Base-by-base conservation (phyloP, 2,329 filamentous ascomycete genomes). In the Chrysoporthe cubensis region DNA sequence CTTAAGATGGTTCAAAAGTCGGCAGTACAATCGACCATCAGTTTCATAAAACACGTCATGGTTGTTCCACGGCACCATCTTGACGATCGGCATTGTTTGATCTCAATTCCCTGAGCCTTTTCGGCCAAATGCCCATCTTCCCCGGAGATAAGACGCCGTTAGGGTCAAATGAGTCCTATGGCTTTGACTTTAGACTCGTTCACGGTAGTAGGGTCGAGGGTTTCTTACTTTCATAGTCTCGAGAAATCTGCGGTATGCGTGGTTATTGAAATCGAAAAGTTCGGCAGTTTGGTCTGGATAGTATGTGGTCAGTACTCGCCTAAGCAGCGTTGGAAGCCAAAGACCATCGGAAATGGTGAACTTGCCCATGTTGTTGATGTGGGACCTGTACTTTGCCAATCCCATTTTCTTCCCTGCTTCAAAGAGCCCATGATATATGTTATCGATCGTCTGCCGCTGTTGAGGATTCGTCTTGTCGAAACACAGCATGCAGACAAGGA, bases 401-500 rank as follows among this genome's bases (percentile, higher is more conserved):
- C 78, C 79, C 40, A 76, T 70, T 69, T 74, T 72, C 67, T 75
- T 77, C 1, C 76, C 78, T 67, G 76, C 76, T 48, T 74, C 69
- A 46, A 79, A 77, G 3, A 80, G 71, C 21, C 71, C 74, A 14
- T 76, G 71, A 66, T 78, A 80, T 48, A 80, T 69, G 46, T 68
- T 73, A 54, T 78, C 71, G 44, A 82, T 77, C 16, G 76, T 75
- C 46, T 72, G 69, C 13, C 79, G 76, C 68, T 83, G 79, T 65
- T 73, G 74, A 4, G 73, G 69, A 61, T 80, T 79, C 3, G 77
- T 80, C 73, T 83, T 82, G 70, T 84, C 81, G 67, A 81, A 83
- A 4, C 78, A 79, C 66, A 83, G 80, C 80, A 83, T 83, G 68
- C 81, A 82, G 69, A 83, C 80, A 56, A 82, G 78, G 44, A 83